phyloP scores from a whole-genome alignment of 192 early-diverging fungal genomes.

The Umbelopsis sp. region DNA sequence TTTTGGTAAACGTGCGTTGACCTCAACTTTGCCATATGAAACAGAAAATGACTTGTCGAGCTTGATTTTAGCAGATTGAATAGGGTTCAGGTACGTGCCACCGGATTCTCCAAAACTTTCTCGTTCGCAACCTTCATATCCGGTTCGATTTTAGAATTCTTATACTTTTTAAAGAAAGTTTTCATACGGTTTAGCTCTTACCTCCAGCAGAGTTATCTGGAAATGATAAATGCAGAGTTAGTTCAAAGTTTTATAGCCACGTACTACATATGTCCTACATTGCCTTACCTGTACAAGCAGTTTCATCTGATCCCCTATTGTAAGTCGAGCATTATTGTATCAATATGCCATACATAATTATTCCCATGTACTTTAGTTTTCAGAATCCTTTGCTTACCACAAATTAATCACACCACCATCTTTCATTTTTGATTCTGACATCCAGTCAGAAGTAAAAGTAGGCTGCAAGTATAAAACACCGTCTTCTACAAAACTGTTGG shows the following conservation, averaged over 20 bases:
- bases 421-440: constrained; percentile 47
- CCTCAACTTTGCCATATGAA: constrained; percentile 59
- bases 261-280: not conserved
- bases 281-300: constrained; percentile 30
- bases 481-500: constrained; percentile 61
- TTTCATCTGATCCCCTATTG: constrained; percentile 16
- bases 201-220: constrained; percentile 36
- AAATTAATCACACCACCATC: constrained; percentile 43
- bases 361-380: too few relatives aligned
- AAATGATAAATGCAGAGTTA: not conserved
- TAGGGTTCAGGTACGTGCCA: constrained; percentile 59
- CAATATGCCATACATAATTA: too few relatives aligned
- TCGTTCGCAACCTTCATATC: constrained; percentile 43
- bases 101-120: constrained; percentile 46
- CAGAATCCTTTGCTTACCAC: constrained; percentile 14
- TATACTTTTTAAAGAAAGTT: not conserved
- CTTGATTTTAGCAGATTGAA: constrained; percentile 57
- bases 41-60: constrained; percentile 49
- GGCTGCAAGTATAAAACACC: constrained; percentile 64
- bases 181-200: not conserved
- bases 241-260: not conserved
- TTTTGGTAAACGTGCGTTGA: constrained; percentile 56
- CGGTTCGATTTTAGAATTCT: not conserved
- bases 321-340: too few relatives aligned
- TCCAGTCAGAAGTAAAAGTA: constrained; percentile 55